A percentile compares a stretch with the other conserved stretches of the same genome.
phyloP scores from a whole-genome alignment of 345 rosid species.

The rapeseed (Brassica napus) region Da-Ae NC_063440.1:14302501-14303000 shows the following conservation, averaged over 20 bases:
- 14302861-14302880: constrained; percentile 25
- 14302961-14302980: constrained; percentile 35
- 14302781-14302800: neutral
- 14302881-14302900: constrained; percentile 20
- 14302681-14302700: constrained; percentile 27
- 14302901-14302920: constrained; percentile 35
- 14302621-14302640: neutral
- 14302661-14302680: constrained; percentile 26
- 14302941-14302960: constrained; percentile 39
- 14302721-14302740: constrained; percentile 19
- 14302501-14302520: no score
- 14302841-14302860: constrained; percentile 48
- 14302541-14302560: neutral
- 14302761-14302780: neutral
- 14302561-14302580: neutral
- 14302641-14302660: neutral
- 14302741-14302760: neutral
- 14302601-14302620: neutral
- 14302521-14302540: no score
- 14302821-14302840: constrained; percentile 44
- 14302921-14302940: constrained; percentile 37
- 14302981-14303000: constrained; percentile 35
- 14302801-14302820: constrained; percentile 28
- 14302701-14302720: constrained; percentile 42
- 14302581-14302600: neutral